A percentile compares a stretch with the other conserved stretches of the same genome.
phyloP scores from a whole-genome alignment of 2,329 filamentous ascomycete genomes.

The Ascocoryne sarcoides region DNA sequence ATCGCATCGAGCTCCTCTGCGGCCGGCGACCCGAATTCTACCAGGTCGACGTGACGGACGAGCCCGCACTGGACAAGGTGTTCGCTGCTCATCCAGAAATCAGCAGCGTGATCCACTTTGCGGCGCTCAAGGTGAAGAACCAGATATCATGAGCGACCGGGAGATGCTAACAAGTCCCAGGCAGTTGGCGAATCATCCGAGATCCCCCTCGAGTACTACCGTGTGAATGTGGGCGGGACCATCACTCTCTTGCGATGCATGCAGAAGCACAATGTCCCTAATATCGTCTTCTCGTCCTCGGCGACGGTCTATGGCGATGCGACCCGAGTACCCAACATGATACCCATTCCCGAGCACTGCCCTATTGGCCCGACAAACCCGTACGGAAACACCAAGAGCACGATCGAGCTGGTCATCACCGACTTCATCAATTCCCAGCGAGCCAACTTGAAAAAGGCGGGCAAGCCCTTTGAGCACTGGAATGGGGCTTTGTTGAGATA shows the following conservation, averaged over 20 bases:
- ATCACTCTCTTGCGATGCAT: constrained; percentile 80
- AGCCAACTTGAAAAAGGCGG: constrained; percentile 70
- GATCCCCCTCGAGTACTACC: constrained; percentile 95
- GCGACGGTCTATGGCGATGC: constrained; percentile 98
- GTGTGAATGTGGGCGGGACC: constrained; percentile 90
- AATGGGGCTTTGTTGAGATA: constrained; percentile 90
- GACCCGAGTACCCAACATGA: constrained; percentile 94
- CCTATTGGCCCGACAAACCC: constrained; percentile 95
- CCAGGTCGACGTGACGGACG: constrained; percentile 81
- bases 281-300: constrained; percentile 97
- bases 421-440: constrained; percentile 85
- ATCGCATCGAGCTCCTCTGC: constrained; percentile 88
- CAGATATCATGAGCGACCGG: too few species aligned
- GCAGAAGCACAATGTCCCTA: constrained; percentile 81
- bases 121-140: constrained; percentile 79
- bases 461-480: constrained; percentile 72
- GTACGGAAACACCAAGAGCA: constrained; percentile 93
- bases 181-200: constrained; percentile 92
- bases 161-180: too few species aligned
- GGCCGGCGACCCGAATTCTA: constrained; percentile 82
- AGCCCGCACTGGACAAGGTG: constrained; percentile 73
- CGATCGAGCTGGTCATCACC: constrained; percentile 84
- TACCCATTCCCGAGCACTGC: constrained; percentile 94
- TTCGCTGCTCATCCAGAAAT: constrained; percentile 87
- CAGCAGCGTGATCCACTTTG: constrained; percentile 98